Evolutionary conservation across 2,329 filamentous ascomycete species (phyloP).

Genomic region (Alternaria viburni): DNA sequence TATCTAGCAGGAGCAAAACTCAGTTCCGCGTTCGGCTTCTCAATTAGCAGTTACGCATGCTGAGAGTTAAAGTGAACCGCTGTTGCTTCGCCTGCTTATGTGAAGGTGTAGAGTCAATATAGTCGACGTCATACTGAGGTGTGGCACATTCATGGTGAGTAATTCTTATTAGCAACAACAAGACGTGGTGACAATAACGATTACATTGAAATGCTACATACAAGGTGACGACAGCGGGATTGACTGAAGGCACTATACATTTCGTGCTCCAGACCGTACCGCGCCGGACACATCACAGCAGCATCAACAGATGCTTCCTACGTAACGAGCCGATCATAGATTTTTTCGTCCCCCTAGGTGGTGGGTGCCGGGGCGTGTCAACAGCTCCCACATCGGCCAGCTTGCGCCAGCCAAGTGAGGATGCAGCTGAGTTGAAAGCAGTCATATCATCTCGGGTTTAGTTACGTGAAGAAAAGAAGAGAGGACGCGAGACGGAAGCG

Average conservation of each 20-base stretch:
- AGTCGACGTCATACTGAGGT: not conserved
- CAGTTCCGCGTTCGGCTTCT: not conserved
- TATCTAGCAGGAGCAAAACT: not conserved
- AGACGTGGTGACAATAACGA: not conserved
- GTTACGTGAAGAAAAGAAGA: conserved; percentile 66
- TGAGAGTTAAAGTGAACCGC: not conserved
- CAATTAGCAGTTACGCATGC: not conserved
- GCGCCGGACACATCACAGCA: not conserved
- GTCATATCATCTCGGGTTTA: conserved; percentile 81
- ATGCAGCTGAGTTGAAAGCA: conserved; percentile 63
- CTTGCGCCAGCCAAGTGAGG: conserved; percentile 58
- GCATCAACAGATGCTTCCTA: conserved; percentile 20
- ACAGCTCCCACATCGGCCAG: conserved; percentile 56
- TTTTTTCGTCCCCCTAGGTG: conserved; percentile 55
- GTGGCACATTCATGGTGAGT: not conserved
- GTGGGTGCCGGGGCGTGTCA: conserved; percentile 56
- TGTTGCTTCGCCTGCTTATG: not conserved
- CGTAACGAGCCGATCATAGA: conserved; percentile 54
- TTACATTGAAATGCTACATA: conserved; percentile 22
- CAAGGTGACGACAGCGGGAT: not conserved
- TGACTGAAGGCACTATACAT: not conserved
- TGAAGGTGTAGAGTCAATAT: not conserved
- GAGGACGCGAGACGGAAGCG: conserved; percentile 18
- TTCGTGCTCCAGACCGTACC: not conserved
- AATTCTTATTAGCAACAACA: not conserved